Evolutionary conservation across 2,329 filamentous ascomycete genomes (phyloP).

Genomic region (Neonectria magnoliae): DNA sequence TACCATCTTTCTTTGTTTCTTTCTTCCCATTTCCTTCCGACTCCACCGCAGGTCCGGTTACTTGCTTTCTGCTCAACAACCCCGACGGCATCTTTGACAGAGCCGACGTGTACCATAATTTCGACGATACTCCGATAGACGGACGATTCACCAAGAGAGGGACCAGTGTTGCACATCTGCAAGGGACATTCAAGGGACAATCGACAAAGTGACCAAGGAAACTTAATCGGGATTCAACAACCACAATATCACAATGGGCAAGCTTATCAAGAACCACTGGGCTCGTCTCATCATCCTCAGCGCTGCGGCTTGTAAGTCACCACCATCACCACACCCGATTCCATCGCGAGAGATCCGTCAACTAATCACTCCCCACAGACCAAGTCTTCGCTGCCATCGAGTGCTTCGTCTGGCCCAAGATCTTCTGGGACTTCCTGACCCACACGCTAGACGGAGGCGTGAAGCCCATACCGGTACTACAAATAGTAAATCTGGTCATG

Average conservation of each 20-base stretch:
- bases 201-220: conserved; percentile 19
- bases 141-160: conserved; percentile 7
- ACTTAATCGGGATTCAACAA: conserved; percentile 24
- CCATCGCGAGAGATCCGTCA: conserved; percentile 27
- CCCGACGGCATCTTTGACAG: conserved; percentile 43
- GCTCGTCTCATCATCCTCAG: conserved; percentile 92
- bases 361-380: conserved; percentile 64
- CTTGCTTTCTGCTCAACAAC: conserved; percentile 51
- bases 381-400: conserved; percentile 86
- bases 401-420: conserved; percentile 97
- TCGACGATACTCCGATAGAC: conserved; percentile 1
- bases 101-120: conserved; percentile 31
- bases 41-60: conserved; percentile 63
- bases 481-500: conserved; percentile 88
- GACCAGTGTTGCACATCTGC: conserved; percentile 2
- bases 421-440: conserved; percentile 97
- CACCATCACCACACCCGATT: neutral
- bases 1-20: conserved; percentile 34
- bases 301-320: conserved; percentile 75
- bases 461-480: conserved; percentile 86
- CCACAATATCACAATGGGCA: conserved; percentile 75
- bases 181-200: conserved; percentile 2
- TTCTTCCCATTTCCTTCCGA: conserved; percentile 20
- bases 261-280: conserved; percentile 99
- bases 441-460: conserved; percentile 88